Percentiles rank a stretch among this genome's conserved stretches.
phyloP scores from a whole-genome alignment of 1,284 basidiomycete species.

The Hypsizygus ulmarius region DNA sequence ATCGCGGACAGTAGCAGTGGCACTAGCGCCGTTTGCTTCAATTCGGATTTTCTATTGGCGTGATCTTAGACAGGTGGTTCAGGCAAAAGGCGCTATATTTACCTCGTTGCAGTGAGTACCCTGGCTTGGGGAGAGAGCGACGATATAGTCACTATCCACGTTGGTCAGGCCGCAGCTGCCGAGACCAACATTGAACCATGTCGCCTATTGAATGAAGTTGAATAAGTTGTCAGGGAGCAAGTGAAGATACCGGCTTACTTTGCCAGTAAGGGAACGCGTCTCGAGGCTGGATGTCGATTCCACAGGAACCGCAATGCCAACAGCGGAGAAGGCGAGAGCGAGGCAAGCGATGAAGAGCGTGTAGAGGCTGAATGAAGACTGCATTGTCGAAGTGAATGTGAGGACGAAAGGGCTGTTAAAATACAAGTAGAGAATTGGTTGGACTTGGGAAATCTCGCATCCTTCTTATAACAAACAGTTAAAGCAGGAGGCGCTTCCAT shows the following conservation, averaged over 20 bases:
- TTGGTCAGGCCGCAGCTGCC: slow-evolving; percentile 41
- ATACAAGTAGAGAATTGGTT: neutral
- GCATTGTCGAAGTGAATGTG: slow-evolving; percentile 9
- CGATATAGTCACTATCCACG: slow-evolving; percentile 33
- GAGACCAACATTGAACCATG: slow-evolving; percentile 41
- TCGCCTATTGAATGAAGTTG: slow-evolving; percentile 29
- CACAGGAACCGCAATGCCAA: slow-evolving; percentile 10
- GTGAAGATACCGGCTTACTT: slow-evolving; percentile 5
- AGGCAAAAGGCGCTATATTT: neutral
- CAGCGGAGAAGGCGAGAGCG: slow-evolving; percentile 7
- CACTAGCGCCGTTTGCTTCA: slow-evolving; percentile 10
- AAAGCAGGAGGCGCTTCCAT: neutral
- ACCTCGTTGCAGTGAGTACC: slow-evolving; percentile 41
- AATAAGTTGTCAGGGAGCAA: neutral
- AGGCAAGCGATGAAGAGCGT: slow-evolving; percentile 11
- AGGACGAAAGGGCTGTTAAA: neutral
- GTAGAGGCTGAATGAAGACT: slow-evolving; percentile 12
- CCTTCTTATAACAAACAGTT: slow-evolving; percentile 2
- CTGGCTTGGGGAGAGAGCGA: slow-evolving; percentile 34
- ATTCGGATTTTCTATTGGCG: slow-evolving; percentile 15
- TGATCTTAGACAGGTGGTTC: neutral
- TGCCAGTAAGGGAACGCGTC: slow-evolving; percentile 13
- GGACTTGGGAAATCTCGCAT: neutral
- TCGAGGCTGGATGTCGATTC: neutral
- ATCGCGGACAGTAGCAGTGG: slow-evolving; percentile 21